Base-by-base conservation (phyloP, 2,329 filamentous ascomycete genomes). In the Penicillium freii region DNA sequence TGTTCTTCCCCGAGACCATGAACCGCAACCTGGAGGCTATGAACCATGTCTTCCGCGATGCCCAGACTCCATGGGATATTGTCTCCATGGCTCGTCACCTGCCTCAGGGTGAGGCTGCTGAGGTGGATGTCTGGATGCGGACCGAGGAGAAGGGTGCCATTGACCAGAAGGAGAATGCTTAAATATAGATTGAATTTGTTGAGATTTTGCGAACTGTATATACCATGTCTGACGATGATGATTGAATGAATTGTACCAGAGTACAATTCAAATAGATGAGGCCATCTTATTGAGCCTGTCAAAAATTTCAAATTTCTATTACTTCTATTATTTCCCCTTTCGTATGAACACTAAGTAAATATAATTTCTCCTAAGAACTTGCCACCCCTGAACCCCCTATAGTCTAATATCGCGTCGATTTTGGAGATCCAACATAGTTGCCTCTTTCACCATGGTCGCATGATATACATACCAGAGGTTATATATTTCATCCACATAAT, bases 1-100 rank as follows among this genome's bases (percentile, higher is more conserved):
- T 65, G 27, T 66, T 66, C 57, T 66, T 62, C 34, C 64, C 65
- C 2, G 65, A 67, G 59, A 67, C 65, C 0, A 67, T 66, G 64
- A 66, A 66, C 40, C 64, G 65, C 15, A 67, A 66, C n/a, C 43
- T 67, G 15, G 64, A 67, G 57, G 55, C 60, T 19, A 44, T 67
- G 3, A 65, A 66, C 31, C 57, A 62, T 51, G 60, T 66, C 47
- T 67, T 67, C 59, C 60, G 58, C 2, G 65, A 68, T 60, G 65
- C 65, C 11, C 57, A 56, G 0, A 58, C 64, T n/a, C 44, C 58
- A 0, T 64, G 62, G 65, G 54, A 65, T 23, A 67, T 67, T 58
- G 65, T 67, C 10, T 59, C 61, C 13, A 66, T 66, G 57, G 64
- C 65, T 40, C 58, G 61, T 29, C 45, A 61, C n/a, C 34, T 66